These are phyloP conservation scores for Debaryomyces psychrophilus DNA, from an alignment of 1,139 yeast genomes.

Conservation along the genomic window DNA sequence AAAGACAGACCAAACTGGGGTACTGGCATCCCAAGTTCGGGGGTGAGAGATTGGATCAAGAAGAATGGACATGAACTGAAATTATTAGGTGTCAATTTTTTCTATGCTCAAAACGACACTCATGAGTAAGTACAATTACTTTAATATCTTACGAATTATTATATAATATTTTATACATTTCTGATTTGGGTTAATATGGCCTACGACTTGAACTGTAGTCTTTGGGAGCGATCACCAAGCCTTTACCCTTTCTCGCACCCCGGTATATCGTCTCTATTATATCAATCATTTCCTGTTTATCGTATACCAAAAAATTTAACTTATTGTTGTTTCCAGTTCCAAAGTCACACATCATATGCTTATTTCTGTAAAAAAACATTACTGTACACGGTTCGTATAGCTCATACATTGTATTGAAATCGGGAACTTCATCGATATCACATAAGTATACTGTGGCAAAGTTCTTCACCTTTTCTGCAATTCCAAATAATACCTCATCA, in stretches of 20 bases:
- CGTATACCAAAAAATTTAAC: conserved; percentile 74
- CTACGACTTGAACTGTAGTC: conserved; percentile 49
- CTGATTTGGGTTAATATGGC: conserved; percentile 8
- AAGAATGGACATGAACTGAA: conserved; percentile 58
- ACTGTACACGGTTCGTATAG: conserved; percentile 86
- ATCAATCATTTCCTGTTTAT: conserved; percentile 89
- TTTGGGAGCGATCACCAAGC: conserved; percentile 83
- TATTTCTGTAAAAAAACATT: conserved; percentile 92
- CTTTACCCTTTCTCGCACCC: conserved; percentile 92
- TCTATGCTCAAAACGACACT: conserved; percentile 66
- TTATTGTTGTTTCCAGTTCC: conserved; percentile 98
- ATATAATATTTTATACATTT: conserved; percentile 3
- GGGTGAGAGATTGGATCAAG: conserved; percentile 74
- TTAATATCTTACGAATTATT: conserved; percentile 3
- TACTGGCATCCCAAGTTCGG: conserved; percentile 72
- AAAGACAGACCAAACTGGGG: conserved; percentile 84
- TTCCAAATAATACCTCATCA: conserved; percentile 80
- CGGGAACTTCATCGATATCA: conserved; percentile 87
- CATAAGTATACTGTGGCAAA: conserved; percentile 89
- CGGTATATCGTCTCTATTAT: conserved; percentile 86
- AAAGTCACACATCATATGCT: conserved; percentile 97
- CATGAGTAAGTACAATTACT: conserved; percentile 27
- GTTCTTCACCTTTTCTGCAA: conserved; percentile 83
- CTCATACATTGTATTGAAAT: conserved; percentile 91
- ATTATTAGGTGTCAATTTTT: conserved; percentile 78